A percentile compares a stretch with the other conserved stretches of the same genome.
Evolutionary conservation across 805 yeast species (phyloP).

Genomic region (Wickerhamomyces pijperi): DNA sequence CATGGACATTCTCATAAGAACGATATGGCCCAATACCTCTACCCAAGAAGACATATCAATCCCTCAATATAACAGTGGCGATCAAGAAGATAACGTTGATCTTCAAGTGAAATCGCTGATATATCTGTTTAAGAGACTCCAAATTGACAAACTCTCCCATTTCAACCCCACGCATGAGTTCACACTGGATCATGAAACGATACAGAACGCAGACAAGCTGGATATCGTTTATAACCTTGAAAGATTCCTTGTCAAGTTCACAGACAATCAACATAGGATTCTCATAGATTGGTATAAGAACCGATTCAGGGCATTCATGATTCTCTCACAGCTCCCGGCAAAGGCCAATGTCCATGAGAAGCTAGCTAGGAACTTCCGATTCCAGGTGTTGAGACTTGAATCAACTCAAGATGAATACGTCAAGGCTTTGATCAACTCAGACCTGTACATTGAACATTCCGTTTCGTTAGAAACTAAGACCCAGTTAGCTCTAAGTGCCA

Average conservation of each 20-base stretch:
- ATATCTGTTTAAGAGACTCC: slow-evolving; percentile 45
- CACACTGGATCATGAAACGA: neutral
- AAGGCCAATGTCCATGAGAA: slow-evolving; percentile 12
- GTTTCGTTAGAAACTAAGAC: slow-evolving; percentile 27
- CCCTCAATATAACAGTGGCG: slow-evolving; percentile 37
- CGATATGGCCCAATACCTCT: slow-evolving; percentile 24
- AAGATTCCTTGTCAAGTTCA: slow-evolving; percentile 29
- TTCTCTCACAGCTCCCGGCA: slow-evolving; percentile 38
- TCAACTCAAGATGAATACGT: slow-evolving; percentile 34
- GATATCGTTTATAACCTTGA: slow-evolving; percentile 43
- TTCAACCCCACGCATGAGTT: slow-evolving; percentile 24
- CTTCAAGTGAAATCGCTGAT: slow-evolving; percentile 48
- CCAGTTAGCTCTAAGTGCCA: slow-evolving; percentile 26
- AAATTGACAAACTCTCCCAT: slow-evolving; percentile 30
- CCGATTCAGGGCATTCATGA: slow-evolving; percentile 50
- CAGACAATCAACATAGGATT: slow-evolving; percentile 53
- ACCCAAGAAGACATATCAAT: slow-evolving; percentile 26
- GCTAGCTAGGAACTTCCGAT: slow-evolving; percentile 18
- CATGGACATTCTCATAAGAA: slow-evolving; percentile 16
- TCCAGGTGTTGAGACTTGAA: slow-evolving; percentile 29
- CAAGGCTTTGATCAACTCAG: slow-evolving; percentile 33
- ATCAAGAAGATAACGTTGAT: slow-evolving; percentile 44
- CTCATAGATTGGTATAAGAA: slow-evolving; percentile 57
- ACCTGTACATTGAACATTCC: slow-evolving; percentile 47
- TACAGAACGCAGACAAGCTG: slow-evolving; percentile 25